Base-by-base conservation (phyloP, 164 flowering plant genomes). In the Paratinospora sagittata region DNA sequence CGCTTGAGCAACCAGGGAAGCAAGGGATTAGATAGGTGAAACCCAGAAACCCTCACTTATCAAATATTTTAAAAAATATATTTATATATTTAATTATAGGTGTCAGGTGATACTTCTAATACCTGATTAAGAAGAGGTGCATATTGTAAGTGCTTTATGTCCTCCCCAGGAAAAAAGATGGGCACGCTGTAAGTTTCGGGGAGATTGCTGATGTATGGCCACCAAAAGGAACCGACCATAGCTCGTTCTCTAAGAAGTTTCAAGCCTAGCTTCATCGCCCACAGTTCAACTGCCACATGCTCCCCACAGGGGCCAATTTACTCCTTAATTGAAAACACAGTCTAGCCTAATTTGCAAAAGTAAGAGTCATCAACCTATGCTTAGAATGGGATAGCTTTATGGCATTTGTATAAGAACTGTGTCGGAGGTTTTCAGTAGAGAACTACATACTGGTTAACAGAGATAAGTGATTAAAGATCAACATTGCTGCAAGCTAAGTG, bases 171-270 rank as follows among this genome's bases (percentile, higher is more conserved):
- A 78, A 92, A 95, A 86, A 95, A 95, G 67, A 95, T 90, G 24
- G 97, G 97, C 16, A 90, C 89, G 24, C 76, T 86, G 80, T 83
- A 95, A 27, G 93, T 84, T 81, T 92, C 93, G 0, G 99, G 97
- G 55, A 95, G 95, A 76, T 92, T 95, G 88, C 97, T 86, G 84
- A 95, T 90, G 83, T 95, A 95, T 55, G 97, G 96, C 97, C 99
- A 92, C 99, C 97, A 95, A 78, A 88, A 92, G 66, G 97, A 92
- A 68, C 85, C 94, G 49, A 78, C 78, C 39, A 63, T 84, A 67
- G 99, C 92, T 84, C 97, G 86, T 84, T 92, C 99, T 77, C 79
- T 88, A 45, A 95, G 90, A 81, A 95, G 97, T 85, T 81, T 92
- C 82, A 95, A 76, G 43, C 94, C 97, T 85, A 92, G 75, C 74